Base-by-base conservation (phyloP, 345 rosid genomes). In the Salix suchowensis region DNA sequence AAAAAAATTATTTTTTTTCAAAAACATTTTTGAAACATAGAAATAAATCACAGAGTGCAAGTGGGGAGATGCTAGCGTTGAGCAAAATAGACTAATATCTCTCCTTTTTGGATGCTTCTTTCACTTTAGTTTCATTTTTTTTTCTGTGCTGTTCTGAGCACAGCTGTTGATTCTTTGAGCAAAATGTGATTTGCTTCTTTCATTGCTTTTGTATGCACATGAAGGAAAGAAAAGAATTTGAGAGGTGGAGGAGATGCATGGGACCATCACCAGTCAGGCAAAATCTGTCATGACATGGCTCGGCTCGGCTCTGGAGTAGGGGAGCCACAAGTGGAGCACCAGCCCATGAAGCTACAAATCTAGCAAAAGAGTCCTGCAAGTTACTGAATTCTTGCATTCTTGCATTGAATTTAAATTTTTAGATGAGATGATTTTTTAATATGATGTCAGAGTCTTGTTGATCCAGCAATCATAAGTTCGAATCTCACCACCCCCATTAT, bases 161-260 rank as follows among this genome's bases (percentile, higher is more conserved):
- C 82, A 75, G 84, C 71, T 78, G 86, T 72, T 34, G 81, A 68
- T 84, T 44, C 78, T 77, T 37, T 40, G 70, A 67, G 73, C 36
- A 34, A 34, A 34, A 34, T 34, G 6, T 34, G 36, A 32, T 32
- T 32, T 32, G 4, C 34, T 32, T 4, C 34, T 34, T 34, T 34
- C 36, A 34, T 32, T 32, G 67, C 71, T 6, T 42, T 62, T 66
- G 36, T 23, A 74, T 32, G 71, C 71, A 50, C 71, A 40, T 46
- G 50, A 46, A 61, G n/a, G 62, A 48, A 44, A 52, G 32, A 15
- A 0, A 40, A 40, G 44, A 9, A 0, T 10, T 40, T 40, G 44
- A 68, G 40, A 68, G 66, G 23, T 16, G 36, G 26, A 40, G 2
- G 39, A 2, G 48, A 24, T 11, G 68, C 2, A 39, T 8, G 68